Evolutionary conservation across 345 rosid genomes (phyloP), one percentile per base, ranked within the genome.

Genomic region (Melastoma malabathricum): DNA sequence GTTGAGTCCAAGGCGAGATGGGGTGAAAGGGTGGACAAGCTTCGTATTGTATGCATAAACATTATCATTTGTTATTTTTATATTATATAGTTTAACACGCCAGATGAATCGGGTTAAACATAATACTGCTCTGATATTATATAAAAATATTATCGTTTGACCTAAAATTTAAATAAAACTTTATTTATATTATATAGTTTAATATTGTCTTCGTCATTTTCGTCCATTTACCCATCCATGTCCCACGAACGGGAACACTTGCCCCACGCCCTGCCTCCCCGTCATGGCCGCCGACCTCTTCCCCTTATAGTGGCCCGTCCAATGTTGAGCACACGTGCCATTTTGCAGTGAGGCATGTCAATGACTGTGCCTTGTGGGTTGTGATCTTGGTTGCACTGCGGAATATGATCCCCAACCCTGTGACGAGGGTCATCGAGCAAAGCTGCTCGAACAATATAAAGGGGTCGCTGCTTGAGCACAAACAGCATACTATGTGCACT

Each of bases 251-350:
- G 0, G 63, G 63, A 38, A 60, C 62, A 17, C 43, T 64, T 18
- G 19, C 62, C 47, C 47, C 58, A 6, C 52, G 50, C 34, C 63
- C 54, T 51, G 52, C 61, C 0, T 54, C 50, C 18, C 16, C 22
- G 22, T 15, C 66, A n/a, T n/a, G n/a, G 71, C 59, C n/a, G 86
- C 38, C 38, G 14, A 81, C 77, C 7, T 82, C 98, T 0, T 65
- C 65, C 15, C 66, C 54, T 16, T 82, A 89, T 18, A 82, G 77
- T 0, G 84, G 63, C 14, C 77, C 93, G 13, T 77, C 98, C 29
- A 92, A 63, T 18, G 98, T 87, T 2, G 95, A 89, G 45, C 95
- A 84, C 9, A 84, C 65, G 56, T 92, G 92, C 98, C 98, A 92
- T 62, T 92, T 92, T 1, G 96, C 75, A 10, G 98, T 96, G 25